Base-by-base conservation (phyloP, 2,329 filamentous ascomycete genomes). In the Cryphonectria japonica region DNA sequence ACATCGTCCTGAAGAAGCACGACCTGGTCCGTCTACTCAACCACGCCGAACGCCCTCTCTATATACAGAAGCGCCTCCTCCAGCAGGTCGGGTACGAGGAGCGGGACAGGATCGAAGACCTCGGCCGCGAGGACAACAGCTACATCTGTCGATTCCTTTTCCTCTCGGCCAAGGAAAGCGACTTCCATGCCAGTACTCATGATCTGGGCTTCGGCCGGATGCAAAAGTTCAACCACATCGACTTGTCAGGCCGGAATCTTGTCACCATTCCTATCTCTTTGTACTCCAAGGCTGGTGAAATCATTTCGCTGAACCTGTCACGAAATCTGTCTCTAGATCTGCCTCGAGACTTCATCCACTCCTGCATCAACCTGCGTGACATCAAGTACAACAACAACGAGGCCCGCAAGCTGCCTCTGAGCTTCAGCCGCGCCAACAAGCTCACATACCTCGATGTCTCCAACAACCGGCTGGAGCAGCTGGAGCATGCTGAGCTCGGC, bases 351-450 rank as follows among this genome's bases (percentile, higher is more conserved):
- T 99, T 99, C 78, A 95, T 99, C 69, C 94, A 97, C 79, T 93
- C 93, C 39, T 99, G 96, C 82, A 90, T 92, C 75, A 94, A 95
- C 77, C 84, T 99, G 29, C 90, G 95, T 66, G 96, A 99, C 79
- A 96, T 99, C 85, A 97, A 97, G 78, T 99, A 92, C 81, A 94
- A 93, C 76, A 95, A 94, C 78, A 98, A 98, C 77, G 96, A 99
- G 80, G 93, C 95, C 2, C 91, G 93, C 80, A 91, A 92, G 76
- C 83, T 99, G 34, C 96, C 96, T 4, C 87, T 91, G 8, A 98
- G 95, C 79, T 86, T 99, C 68, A 91, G 92, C 74, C 86, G 95
- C 75, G 95, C 96, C 37, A 90, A 85, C 74, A 91, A 90, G 73
- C 85, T 99, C 76, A 97, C 94, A 0, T 95, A 94, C 77, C 86